Percentiles rank a stretch among this genome's conserved stretches.
Conservation (phyloP, 805 yeast species). For the Kodamaea fukazawae region DNA sequence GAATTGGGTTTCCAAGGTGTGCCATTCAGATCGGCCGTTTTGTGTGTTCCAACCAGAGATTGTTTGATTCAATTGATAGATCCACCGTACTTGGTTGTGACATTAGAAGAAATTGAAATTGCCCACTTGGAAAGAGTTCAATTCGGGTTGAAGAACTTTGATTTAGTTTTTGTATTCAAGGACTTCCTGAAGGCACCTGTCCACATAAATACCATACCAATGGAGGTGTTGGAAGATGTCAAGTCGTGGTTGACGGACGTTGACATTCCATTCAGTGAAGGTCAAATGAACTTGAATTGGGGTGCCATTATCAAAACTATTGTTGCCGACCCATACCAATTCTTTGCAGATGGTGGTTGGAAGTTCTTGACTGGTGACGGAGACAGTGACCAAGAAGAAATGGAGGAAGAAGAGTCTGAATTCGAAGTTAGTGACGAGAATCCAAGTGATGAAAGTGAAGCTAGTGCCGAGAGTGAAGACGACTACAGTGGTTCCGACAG, state of each 20-base stretch:
- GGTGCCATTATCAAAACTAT: conserved; percentile 91
- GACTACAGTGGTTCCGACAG: conserved; percentile 39
- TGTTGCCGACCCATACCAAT: conserved; percentile 88
- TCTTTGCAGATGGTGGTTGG: conserved; percentile 96
- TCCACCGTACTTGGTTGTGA: conserved; percentile 91
- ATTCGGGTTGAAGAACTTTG: conserved; percentile 94
- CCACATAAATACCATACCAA: conserved; percentile 92
- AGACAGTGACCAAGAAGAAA: conserved; percentile 64
- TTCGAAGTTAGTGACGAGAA: conserved; percentile 63
- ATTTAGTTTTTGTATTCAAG: conserved; percentile 92
- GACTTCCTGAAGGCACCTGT: conserved; percentile 86
- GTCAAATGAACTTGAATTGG: conserved; percentile 96
- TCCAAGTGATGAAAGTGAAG: conserved; percentile 61
- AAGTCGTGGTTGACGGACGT: conserved; percentile 98
- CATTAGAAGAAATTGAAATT: conserved; percentile 87
- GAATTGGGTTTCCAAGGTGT: conserved; percentile 98
- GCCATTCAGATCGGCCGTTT: conserved; percentile 89
- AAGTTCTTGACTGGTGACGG: conserved; percentile 85
- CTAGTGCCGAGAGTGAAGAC: conserved; percentile 47
- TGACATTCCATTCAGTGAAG: conserved; percentile 92
- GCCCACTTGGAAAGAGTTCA: conserved; percentile 97
- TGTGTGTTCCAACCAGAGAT: conserved; percentile 95
- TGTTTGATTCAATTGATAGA: conserved; percentile 92
- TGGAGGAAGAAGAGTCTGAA: conserved; percentile 67
- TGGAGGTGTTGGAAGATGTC: conserved; percentile 85